Evolutionary conservation across 1,139 yeast genomes (phyloP).

Genomic region (Suhomyces wounanorum): DNA sequence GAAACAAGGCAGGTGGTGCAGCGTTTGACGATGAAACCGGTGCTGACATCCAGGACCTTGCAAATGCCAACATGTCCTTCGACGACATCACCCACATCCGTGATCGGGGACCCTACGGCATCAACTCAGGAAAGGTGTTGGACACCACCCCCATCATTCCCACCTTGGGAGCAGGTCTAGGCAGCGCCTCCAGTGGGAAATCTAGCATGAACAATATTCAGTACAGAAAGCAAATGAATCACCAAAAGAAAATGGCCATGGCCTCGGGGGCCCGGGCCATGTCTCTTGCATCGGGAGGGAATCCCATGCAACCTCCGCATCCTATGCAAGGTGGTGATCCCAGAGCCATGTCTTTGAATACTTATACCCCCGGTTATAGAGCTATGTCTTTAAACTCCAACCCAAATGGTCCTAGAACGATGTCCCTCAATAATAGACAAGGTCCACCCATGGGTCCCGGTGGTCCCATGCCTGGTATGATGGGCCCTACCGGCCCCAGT

Average conservation of each 20-base stretch:
- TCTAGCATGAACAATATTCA: slow-evolving; percentile 49
- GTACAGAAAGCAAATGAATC: slow-evolving; percentile 69
- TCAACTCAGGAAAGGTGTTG: slow-evolving; percentile 34
- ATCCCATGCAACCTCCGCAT: slow-evolving; percentile 35
- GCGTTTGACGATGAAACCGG: slow-evolving; percentile 57
- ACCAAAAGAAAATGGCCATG: slow-evolving; percentile 61
- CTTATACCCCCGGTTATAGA: slow-evolving; percentile 21
- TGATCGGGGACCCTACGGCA: slow-evolving; percentile 65
- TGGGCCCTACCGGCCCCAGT: slow-evolving; percentile 8
- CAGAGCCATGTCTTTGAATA: slow-evolving; percentile 61
- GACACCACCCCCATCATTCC: slow-evolving; percentile 79
- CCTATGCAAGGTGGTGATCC: slow-evolving; percentile 30
- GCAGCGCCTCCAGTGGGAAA: slow-evolving; percentile 18
- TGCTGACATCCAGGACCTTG: slow-evolving; percentile 45
- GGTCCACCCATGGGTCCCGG: slow-evolving; percentile 4
- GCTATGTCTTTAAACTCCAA: slow-evolving; percentile 25
- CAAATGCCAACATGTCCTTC: slow-evolving; percentile 53
- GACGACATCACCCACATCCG: slow-evolving; percentile 64
- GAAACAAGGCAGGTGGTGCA: slow-evolving; percentile 34
- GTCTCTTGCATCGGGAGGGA: slow-evolving; percentile 39
- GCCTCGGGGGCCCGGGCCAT: slow-evolving; percentile 51
- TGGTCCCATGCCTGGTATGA: slow-evolving; percentile 6
- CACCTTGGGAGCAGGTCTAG: slow-evolving; percentile 42
- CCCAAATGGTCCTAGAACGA: slow-evolving; percentile 28
- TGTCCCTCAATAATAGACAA: slow-evolving; percentile 25